Conservation (phyloP, 2,329 filamentous ascomycete genomes). For the Bipolaris oryzae region DNA sequence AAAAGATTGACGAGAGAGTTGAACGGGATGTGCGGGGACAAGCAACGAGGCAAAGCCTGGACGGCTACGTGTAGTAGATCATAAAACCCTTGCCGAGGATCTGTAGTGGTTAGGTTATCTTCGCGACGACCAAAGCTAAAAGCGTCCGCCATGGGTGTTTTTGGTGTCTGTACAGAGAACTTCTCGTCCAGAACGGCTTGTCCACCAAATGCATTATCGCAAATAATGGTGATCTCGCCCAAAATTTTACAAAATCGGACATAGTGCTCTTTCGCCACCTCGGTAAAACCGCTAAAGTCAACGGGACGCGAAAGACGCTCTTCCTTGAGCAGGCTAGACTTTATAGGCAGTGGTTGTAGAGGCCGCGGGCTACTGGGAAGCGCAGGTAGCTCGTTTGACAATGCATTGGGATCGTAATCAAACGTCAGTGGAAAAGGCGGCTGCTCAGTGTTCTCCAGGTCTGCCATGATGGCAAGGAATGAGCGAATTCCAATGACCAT, state of each 20-base stretch:
- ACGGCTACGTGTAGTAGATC: slow-evolving; percentile 94
- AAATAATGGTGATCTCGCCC: slow-evolving; percentile 93
- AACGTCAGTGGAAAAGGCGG: slow-evolving; percentile 83
- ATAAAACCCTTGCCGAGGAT: slow-evolving; percentile 94
- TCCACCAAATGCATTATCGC: slow-evolving; percentile 95
- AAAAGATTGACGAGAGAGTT: slow-evolving; percentile 92
- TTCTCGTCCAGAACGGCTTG: slow-evolving; percentile 96
- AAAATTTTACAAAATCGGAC: slow-evolving; percentile 91
- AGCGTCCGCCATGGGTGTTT: slow-evolving; percentile 92
- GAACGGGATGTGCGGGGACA: slow-evolving; percentile 89
- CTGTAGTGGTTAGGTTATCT: slow-evolving; percentile 72
- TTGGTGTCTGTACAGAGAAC: slow-evolving; percentile 83
- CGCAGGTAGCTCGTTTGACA: slow-evolving; percentile 45
- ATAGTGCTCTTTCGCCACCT: slow-evolving; percentile 84
- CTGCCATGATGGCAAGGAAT: slow-evolving; percentile 90
- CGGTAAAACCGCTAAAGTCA: slow-evolving; percentile 67
- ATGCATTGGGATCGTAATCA: slow-evolving; percentile 52
- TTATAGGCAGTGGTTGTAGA: slow-evolving; percentile 40
- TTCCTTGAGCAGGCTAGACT: slow-evolving; percentile 56
- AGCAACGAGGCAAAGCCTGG: slow-evolving; percentile 90
- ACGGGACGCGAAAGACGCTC: slow-evolving; percentile 71
- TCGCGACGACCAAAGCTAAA: slow-evolving; percentile 90
- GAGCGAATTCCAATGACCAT: slow-evolving; percentile 97
- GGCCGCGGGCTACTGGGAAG: slow-evolving; percentile 44
- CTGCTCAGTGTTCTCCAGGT: slow-evolving; percentile 83